Conservation (phyloP, 23 red algal species). For the Gracilaria gracilis region DNA sequence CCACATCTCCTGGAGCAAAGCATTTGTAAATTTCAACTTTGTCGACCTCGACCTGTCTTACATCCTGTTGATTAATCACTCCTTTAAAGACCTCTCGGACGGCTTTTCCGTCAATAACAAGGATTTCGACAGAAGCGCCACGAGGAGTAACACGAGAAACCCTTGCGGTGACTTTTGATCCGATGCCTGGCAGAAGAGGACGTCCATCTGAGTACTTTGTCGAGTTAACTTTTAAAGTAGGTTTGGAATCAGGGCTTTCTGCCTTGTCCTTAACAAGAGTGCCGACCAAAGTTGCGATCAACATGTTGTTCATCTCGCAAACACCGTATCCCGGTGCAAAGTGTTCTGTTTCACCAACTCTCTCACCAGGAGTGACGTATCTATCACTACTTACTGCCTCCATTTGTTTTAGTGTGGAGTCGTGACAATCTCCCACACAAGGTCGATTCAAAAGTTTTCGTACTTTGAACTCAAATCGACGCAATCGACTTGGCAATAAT, state of each 20-base stretch:
- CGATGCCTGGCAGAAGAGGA: slow-evolving; percentile 53
- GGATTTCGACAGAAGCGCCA: slow-evolving; percentile 42
- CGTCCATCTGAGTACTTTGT: slow-evolving; percentile 20
- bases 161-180: slow-evolving; percentile 64
- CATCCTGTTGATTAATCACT: slow-evolving; percentile 67
- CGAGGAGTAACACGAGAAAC: slow-evolving; percentile 57
- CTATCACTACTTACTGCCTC: slow-evolving; percentile 16
- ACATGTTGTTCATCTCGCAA: slow-evolving; percentile 28
- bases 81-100: slow-evolving; percentile 55
- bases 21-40: slow-evolving; percentile 74
- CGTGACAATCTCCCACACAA: too few relatives aligned
- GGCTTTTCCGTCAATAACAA: slow-evolving; percentile 53
- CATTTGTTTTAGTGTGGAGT: background rate
- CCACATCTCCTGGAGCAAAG: slow-evolving; percentile 70
- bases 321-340: slow-evolving; percentile 54
- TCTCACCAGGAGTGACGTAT: slow-evolving; percentile 55
- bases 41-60: slow-evolving; percentile 59
- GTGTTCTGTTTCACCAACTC: slow-evolving; percentile 26
- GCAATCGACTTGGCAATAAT: too few relatives aligned
- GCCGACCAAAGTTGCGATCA: slow-evolving; percentile 47
- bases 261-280: slow-evolving; percentile 34
- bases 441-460: too few relatives aligned
- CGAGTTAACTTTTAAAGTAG: slow-evolving; percentile 36
- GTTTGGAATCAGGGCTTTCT: background rate
- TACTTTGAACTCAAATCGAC: too few relatives aligned